phyloP scores from a whole-genome alignment of 331 rosid genomes.

The Erythrophleum ivorense region DNA sequence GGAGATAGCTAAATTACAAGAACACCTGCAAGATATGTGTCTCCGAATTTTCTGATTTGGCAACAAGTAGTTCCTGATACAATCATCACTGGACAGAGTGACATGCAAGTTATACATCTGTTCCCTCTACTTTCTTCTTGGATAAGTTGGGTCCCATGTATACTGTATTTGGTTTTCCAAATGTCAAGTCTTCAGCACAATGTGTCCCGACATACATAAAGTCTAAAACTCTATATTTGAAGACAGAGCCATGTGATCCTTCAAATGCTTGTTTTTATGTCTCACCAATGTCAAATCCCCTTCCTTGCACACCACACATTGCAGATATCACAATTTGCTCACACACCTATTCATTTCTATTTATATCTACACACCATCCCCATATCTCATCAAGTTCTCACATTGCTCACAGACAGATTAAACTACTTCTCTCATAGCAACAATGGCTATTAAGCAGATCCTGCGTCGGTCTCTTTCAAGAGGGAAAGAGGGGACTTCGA shows the following conservation, averaged over 20 bases:
- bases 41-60: background rate
- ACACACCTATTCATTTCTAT: constrained; percentile 21
- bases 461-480: constrained; percentile 31
- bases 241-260: constrained; percentile 45
- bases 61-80: background rate
- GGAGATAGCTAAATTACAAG: background rate
- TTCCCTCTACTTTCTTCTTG: background rate
- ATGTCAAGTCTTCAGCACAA: too few species aligned
- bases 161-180: background rate
- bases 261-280: constrained; percentile 23
- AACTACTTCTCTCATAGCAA: background rate
- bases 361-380: constrained; percentile 6
- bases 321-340: background rate
- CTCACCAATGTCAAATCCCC: background rate
- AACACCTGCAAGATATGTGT: background rate
- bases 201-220: background rate
- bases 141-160: background rate
- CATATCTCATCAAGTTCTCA: constrained; percentile 15
- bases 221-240: background rate
- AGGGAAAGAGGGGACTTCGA: constrained; percentile 17
- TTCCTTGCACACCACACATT: constrained; percentile 11
- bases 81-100: background rate
- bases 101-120: background rate
- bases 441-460: constrained; percentile 37
- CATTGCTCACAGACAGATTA: background rate